Evolutionary conservation across 805 yeast species (phyloP).

Genomic region (Candida silvicultrix): DNA sequence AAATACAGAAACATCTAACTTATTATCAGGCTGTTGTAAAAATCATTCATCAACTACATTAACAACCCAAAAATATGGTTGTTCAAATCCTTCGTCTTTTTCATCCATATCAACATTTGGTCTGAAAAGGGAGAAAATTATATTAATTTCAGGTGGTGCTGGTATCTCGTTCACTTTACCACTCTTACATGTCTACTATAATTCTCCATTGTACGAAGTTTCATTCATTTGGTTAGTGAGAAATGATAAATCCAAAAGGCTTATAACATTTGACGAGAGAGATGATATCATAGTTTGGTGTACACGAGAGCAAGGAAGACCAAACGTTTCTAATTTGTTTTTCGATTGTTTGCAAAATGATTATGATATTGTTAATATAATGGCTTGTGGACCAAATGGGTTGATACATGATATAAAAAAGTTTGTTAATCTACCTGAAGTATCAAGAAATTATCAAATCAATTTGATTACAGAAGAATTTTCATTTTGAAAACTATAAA

Average conservation of each 20-base stretch:
- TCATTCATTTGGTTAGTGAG: slow-evolving; percentile 20
- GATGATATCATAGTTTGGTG: slow-evolving; percentile 12
- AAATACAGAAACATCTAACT: background rate
- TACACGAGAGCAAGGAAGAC: slow-evolving; percentile 14
- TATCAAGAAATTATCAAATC: slow-evolving; percentile 2
- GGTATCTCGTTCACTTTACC: slow-evolving; percentile 14
- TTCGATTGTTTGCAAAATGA: slow-evolving; percentile 4
- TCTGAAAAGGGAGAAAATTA: slow-evolving; percentile 7
- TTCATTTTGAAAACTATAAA: slow-evolving; percentile 7
- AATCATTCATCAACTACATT: background rate
- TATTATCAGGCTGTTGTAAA: background rate
- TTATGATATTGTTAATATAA: slow-evolving; percentile 7
- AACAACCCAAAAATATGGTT: background rate
- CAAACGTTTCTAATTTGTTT: slow-evolving; percentile 11
- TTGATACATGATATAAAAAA: slow-evolving; percentile 17
- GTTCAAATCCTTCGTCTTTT: background rate
- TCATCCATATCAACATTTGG: background rate
- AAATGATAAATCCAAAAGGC: slow-evolving; percentile 1
- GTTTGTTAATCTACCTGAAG: slow-evolving; percentile 10
- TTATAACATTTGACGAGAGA: slow-evolving; percentile 1
- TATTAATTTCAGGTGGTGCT: slow-evolving; percentile 16
- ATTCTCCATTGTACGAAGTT: slow-evolving; percentile 6
- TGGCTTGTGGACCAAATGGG: slow-evolving; percentile 21
- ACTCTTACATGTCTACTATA: slow-evolving; percentile 5
- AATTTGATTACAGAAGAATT: slow-evolving; percentile 19